Conservation (phyloP, 2,329 filamentous ascomycete genomes). For the Xylariaceae sp. region DNA sequence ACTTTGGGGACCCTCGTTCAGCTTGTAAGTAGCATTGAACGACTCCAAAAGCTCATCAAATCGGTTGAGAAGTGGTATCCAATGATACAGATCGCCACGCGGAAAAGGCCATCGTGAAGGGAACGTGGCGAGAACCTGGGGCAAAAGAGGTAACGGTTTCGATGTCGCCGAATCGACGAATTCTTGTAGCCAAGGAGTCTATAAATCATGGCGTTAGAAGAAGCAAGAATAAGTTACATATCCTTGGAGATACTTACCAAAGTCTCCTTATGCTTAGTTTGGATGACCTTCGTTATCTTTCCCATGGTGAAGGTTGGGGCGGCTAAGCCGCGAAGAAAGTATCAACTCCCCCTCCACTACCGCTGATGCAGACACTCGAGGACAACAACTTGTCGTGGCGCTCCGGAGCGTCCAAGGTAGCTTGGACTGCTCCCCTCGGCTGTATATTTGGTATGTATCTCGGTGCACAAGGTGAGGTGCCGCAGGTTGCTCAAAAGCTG, state of each 20-base stretch:
- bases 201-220: conserved; percentile 29
- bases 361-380: conserved; percentile 46
- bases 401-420: conserved; percentile 39
- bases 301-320: conserved; percentile 67
- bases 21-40: conserved; percentile 80
- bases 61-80: conserved; percentile 92
- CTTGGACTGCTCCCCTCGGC: conserved; percentile 39
- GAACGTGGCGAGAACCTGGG: conserved; percentile 78
- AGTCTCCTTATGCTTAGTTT: conserved; percentile 71
- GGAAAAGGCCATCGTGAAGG: conserved; percentile 94
- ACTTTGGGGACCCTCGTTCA: conserved; percentile 81
- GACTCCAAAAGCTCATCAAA: conserved; percentile 89
- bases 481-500: conserved; percentile 17
- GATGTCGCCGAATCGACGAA: conserved; percentile 77
- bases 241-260: conserved; percentile 56
- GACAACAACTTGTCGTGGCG: conserved; percentile 48
- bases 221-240: conserved; percentile 11
- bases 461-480: conserved; percentile 29
- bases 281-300: conserved; percentile 72
- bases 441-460: conserved; percentile 21
- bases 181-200: conserved; percentile 87
- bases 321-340: conserved; percentile 62
- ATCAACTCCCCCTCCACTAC: conserved; percentile 65
- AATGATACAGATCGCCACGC: conserved; percentile 95
- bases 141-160: conserved; percentile 76